Conservation (phyloP, 148 eudicot species). For the Heliosperma pusillum region DNA sequence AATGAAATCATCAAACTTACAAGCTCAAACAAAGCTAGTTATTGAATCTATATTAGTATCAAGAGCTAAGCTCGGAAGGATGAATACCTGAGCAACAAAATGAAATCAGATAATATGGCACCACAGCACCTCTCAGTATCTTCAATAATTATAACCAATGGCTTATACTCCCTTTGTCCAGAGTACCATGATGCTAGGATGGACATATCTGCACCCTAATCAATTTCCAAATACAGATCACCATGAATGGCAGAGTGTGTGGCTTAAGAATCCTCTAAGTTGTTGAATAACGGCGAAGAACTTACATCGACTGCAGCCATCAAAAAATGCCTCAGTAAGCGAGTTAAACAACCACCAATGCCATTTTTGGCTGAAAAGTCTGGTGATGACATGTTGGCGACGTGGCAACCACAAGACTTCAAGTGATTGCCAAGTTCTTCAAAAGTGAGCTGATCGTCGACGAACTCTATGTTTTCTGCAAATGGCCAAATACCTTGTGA, state of each 20-base stretch:
- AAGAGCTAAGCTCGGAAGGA: constrained; percentile 12
- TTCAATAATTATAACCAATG: constrained; percentile 77
- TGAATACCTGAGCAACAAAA: constrained; percentile 71
- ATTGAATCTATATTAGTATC: constrained; percentile 9
- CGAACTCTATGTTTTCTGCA: constrained; percentile 86
- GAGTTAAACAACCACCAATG: constrained; percentile 73
- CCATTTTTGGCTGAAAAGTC: constrained; percentile 79
- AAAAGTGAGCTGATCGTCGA: constrained; percentile 83
- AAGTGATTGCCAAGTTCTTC: constrained; percentile 74
- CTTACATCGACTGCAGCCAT: constrained; percentile 62
- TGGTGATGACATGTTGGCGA: constrained; percentile 76
- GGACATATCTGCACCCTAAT: constrained; percentile 81
- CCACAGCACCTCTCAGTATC: constrained; percentile 87
- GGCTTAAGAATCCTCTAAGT: background rate
- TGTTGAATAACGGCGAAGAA: background rate
- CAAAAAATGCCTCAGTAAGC: constrained; percentile 57
- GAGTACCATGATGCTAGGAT: constrained; percentile 76
- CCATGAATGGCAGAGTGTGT: constrained; percentile 1
- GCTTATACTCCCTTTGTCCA: constrained; percentile 52
- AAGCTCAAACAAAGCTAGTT: background rate
- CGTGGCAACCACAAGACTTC: constrained; percentile 67
- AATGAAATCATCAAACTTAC: constrained; percentile 1
- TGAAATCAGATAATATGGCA: constrained; percentile 69
- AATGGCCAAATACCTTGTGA: background rate
- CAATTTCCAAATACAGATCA: constrained; percentile 19